Percentiles rank a stretch among this genome's conserved stretches.
Evolutionary conservation across 345 rosid genomes (phyloP).

Genomic region (Kandelia obovata): DNA sequence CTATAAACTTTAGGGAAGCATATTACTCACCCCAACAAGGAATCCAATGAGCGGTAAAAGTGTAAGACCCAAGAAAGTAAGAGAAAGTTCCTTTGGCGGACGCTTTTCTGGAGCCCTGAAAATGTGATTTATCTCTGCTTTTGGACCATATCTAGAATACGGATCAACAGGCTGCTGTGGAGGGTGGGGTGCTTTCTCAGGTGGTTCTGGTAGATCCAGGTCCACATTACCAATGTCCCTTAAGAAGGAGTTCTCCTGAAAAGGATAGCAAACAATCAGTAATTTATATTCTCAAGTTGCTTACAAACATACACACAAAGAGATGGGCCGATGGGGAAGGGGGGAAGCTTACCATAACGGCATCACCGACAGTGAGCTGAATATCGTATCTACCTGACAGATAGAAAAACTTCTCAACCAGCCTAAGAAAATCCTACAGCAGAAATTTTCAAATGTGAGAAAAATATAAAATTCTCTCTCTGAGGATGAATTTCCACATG

Average conservation of each 20-base stretch:
- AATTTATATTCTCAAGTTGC: not conserved
- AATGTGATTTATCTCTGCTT: constrained; percentile 84
- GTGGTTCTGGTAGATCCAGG: constrained; percentile 86
- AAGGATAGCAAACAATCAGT: constrained; percentile 1
- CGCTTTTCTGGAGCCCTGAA: constrained; percentile 87
- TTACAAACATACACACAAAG: no score
- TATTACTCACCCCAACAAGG: constrained; percentile 73
- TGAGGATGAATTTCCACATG: not conserved
- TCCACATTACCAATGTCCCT: constrained; percentile 66
- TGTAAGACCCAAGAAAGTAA: constrained; percentile 74
- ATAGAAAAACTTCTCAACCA: constrained; percentile 91
- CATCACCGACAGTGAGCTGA: constrained; percentile 88
- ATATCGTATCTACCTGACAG: constrained; percentile 85
- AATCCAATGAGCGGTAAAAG: constrained; percentile 75
- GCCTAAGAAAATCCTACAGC: constrained; percentile 81
- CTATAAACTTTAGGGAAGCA: not conserved
- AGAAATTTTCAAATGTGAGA: constrained; percentile 9
- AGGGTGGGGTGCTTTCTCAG: constrained; percentile 84
- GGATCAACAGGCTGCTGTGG: constrained; percentile 63
- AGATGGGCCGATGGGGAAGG: no score
- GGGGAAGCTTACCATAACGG: constrained; percentile 65
- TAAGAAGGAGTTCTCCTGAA: constrained; percentile 83
- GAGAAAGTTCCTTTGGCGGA: constrained; percentile 76
- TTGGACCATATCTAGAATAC: constrained; percentile 69
- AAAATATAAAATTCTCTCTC: not conserved